These are phyloP conservation scores for Harrya chromipes DNA, from an alignment of 768 basidiomycete species.

Conservation along the genomic window DNA sequence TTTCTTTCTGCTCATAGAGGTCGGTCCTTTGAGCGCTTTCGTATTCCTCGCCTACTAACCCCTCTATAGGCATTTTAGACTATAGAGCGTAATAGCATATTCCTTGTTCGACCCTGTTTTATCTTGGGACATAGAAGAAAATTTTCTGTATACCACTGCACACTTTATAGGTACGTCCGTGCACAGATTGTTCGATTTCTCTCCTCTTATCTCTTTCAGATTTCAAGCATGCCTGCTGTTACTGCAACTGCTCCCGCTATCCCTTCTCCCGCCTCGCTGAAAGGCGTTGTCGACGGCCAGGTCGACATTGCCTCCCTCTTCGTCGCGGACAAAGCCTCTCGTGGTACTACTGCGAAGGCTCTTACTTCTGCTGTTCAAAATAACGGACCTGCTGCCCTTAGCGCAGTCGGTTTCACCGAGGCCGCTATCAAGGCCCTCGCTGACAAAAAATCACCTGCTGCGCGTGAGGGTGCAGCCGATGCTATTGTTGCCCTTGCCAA, in stretches of 20 bases:
- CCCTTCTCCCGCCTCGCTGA: constrained; percentile 68
- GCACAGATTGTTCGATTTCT: background rate
- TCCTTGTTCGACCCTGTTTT: constrained; percentile 46
- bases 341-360: constrained; percentile 64
- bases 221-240: constrained; percentile 76
- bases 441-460: constrained; percentile 94
- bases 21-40: constrained; percentile 11
- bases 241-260: constrained; percentile 57
- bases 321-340: constrained; percentile 78
- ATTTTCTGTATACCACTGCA: constrained; percentile 32
- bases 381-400: constrained; percentile 76
- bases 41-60: background rate
- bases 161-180: constrained; percentile 41
- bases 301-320: constrained; percentile 78
- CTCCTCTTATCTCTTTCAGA: constrained; percentile 33
- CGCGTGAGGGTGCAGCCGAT: constrained; percentile 84
- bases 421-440: constrained; percentile 79
- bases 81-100: constrained; percentile 58
- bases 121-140: constrained; percentile 35
- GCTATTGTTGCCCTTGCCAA: constrained; percentile 64
- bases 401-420: constrained; percentile 63
- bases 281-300: constrained; percentile 62
- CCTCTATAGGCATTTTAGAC: constrained; percentile 36
- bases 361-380: constrained; percentile 78
- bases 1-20: constrained; percentile 34